phyloP scores from a whole-genome alignment of 2,329 filamentous ascomycete species.

The Neofusicoccum cordaticola region DNA sequence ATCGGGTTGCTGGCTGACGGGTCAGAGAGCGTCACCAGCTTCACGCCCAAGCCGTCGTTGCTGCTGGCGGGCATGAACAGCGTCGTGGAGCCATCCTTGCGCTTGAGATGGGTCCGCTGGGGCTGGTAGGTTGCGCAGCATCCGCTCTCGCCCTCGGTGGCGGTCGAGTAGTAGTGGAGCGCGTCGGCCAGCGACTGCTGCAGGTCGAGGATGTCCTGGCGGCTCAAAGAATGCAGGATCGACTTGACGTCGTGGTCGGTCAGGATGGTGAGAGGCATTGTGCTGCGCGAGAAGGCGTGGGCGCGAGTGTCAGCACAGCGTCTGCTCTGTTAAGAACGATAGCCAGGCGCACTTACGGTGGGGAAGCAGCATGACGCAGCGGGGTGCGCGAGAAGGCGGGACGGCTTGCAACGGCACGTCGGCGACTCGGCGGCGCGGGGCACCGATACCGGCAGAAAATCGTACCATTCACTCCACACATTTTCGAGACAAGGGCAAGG shows the following conservation, averaged over 20 bases:
- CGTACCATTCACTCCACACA: background rate
- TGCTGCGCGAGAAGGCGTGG: background rate
- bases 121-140: slow-evolving; percentile 62
- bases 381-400: background rate
- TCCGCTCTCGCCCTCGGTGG: slow-evolving; percentile 53
- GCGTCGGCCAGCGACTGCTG: slow-evolving; percentile 59
- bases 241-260: slow-evolving; percentile 55
- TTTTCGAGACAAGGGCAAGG: background rate
- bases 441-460: slow-evolving; percentile 2
- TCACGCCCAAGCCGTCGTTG: slow-evolving; percentile 59
- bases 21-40: slow-evolving; percentile 54
- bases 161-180: slow-evolving; percentile 63
- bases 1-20: slow-evolving; percentile 24
- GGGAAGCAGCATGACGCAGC: background rate
- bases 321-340: background rate
- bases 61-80: slow-evolving; percentile 67
- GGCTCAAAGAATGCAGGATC: slow-evolving; percentile 55
- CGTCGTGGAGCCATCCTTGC: slow-evolving; percentile 60
- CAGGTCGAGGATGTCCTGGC: slow-evolving; percentile 56
- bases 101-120: slow-evolving; percentile 58
- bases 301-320: background rate
- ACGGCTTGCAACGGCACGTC: background rate
- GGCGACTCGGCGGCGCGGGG: background rate
- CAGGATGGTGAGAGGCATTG: slow-evolving; percentile 61
- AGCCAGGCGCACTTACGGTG: background rate